Conservation (phyloP, 345 rosid genomes). For the Pistacia vera region DNA sequence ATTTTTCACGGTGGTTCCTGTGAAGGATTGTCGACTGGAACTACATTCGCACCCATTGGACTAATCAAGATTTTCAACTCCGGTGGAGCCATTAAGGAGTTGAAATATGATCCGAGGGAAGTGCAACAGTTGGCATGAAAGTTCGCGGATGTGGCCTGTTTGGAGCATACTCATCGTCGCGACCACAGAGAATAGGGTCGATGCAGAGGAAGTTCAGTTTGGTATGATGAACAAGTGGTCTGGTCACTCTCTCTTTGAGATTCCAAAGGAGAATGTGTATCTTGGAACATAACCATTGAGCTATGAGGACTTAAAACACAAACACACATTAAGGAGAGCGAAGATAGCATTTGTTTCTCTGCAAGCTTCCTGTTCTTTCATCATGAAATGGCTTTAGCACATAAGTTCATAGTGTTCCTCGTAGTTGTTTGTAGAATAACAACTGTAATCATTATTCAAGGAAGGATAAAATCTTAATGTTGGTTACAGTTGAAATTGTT, state of each 20-base stretch:
- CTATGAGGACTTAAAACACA: slow-evolving; percentile 12
- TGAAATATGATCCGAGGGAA: slow-evolving; percentile 30
- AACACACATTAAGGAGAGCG: background rate
- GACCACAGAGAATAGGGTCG: slow-evolving; percentile 43
- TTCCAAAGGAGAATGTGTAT: slow-evolving; percentile 52
- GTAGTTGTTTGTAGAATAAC: background rate
- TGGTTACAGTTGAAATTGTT: background rate
- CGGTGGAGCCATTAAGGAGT: slow-evolving; percentile 57
- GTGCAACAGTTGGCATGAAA: slow-evolving; percentile 30
- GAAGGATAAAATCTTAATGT: background rate
- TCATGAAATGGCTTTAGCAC: background rate
- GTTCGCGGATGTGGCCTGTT: slow-evolving; percentile 51
- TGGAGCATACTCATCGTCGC: slow-evolving; percentile 51
- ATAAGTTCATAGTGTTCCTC: background rate
- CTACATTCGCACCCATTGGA: slow-evolving; percentile 50
- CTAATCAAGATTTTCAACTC: slow-evolving; percentile 61
- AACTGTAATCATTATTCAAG: background rate
- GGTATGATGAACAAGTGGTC: slow-evolving; percentile 40
- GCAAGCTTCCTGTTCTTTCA: background rate
- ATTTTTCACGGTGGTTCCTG: slow-evolving; percentile 63
- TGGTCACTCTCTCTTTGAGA: slow-evolving; percentile 42
- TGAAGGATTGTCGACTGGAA: slow-evolving; percentile 41
- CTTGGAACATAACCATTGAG: slow-evolving; percentile 50
- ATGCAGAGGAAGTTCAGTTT: slow-evolving; percentile 40
- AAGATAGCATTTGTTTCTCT: background rate